Conservation (phyloP, 345 rosid species). For the Microcos paniculata region DNA sequence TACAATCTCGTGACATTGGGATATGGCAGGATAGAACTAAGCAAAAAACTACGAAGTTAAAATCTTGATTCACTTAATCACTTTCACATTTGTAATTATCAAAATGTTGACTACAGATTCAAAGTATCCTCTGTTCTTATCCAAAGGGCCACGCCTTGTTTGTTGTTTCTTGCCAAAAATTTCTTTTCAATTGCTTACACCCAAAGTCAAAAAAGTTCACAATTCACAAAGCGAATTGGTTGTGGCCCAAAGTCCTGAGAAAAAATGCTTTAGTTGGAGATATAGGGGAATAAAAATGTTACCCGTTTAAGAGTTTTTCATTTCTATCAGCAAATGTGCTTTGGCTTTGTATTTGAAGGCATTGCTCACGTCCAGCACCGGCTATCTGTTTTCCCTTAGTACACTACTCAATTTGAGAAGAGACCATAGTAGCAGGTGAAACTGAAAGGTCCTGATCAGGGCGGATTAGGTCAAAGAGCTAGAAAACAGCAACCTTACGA, state of each 20-base stretch:
- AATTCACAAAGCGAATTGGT: background rate
- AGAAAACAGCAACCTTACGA: conserved; percentile 21
- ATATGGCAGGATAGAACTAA: background rate
- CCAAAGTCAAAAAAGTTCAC: conserved; percentile 5
- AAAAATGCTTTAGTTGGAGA: background rate
- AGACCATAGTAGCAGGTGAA: background rate
- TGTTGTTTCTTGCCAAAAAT: background rate
- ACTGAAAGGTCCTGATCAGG: conserved; percentile 7
- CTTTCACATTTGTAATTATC: conserved; percentile 1
- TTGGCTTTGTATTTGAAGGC: background rate
- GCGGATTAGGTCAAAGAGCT: conserved; percentile 26
- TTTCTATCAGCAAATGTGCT: background rate
- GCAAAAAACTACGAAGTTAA: background rate
- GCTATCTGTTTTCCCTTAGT: background rate
- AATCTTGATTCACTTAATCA: background rate
- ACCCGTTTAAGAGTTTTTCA: background rate
- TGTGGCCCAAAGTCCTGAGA: background rate
- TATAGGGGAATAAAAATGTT: background rate
- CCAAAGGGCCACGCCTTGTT: background rate
- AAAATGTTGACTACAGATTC: background rate
- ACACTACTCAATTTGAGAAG: background rate
- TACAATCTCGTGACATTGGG: background rate
- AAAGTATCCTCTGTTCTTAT: background rate
- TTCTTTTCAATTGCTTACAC: background rate
- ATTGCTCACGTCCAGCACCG: background rate